Evolutionary conservation across 2,329 filamentous ascomycete genomes (phyloP).

Genomic region (Thelonectria discophora): DNA sequence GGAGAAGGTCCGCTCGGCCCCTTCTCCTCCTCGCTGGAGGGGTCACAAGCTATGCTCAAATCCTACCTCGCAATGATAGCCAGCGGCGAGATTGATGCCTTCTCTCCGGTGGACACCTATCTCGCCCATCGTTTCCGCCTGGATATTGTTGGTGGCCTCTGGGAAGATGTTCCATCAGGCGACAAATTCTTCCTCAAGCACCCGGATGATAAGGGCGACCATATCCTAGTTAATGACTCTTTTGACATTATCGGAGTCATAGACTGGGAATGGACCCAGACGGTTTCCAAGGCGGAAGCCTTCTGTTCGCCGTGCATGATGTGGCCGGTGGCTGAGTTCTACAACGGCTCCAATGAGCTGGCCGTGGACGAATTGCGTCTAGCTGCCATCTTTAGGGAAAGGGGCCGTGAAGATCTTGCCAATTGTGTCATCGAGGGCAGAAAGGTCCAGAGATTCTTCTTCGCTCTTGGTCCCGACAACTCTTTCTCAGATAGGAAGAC

Average conservation of each 20-base stretch:
- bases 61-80: slow-evolving; percentile 39
- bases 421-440: no score
- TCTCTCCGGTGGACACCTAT: no score
- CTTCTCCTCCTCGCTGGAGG: slow-evolving; percentile 39
- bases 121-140: no score
- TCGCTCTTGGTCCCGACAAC: no score
- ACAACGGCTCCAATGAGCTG: slow-evolving; percentile 44
- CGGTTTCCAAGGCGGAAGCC: slow-evolving; percentile 47
- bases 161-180: no score
- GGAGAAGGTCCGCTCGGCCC: slow-evolving; percentile 30
- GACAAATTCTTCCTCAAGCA: slow-evolving; percentile 54
- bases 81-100: slow-evolving; percentile 39
- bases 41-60: slow-evolving; percentile 26
- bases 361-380: not conserved
- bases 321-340: slow-evolving; percentile 53
- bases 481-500: no score
- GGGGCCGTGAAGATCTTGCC: no score
- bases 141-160: no score
- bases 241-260: slow-evolving; percentile 59
- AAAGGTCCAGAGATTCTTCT: no score
- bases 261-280: slow-evolving; percentile 53
- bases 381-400: no score
- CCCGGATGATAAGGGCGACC: slow-evolving; percentile 56
- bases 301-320: slow-evolving; percentile 55
- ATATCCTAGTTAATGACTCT: slow-evolving; percentile 56